A percentile compares a stretch with the other conserved stretches of the same genome.
phyloP scores from a whole-genome alignment of 2,329 filamentous ascomycete genomes.

The Pezicula carpinea region DNA sequence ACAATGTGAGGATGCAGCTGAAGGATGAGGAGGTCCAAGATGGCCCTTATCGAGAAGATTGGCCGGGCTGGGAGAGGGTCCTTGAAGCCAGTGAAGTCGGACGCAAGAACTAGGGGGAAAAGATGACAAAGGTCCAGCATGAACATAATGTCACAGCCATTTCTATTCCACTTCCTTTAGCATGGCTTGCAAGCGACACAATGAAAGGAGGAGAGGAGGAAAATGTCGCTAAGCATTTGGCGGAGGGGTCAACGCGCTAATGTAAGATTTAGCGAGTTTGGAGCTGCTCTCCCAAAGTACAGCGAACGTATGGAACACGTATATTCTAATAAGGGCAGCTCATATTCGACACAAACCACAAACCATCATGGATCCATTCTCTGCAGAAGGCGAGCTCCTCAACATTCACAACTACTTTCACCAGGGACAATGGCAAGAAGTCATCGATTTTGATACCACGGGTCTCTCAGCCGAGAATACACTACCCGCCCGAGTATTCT shows the following conservation, averaged over 20 bases:
- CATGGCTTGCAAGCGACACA: no score
- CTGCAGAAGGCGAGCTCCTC: conserved; percentile 65
- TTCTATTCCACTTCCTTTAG: no score
- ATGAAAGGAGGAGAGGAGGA: no score
- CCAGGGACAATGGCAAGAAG: conserved; percentile 80
- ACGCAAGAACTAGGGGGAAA: neutral
- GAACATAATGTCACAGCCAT: no score
- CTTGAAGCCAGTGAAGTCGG: neutral
- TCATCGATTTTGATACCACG: conserved; percentile 79
- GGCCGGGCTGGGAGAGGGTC: neutral
- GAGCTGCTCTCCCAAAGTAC: neutral
- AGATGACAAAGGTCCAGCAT: no score
- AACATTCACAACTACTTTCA: conserved; percentile 69
- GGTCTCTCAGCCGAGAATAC: conserved; percentile 75
- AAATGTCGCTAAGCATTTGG: neutral
- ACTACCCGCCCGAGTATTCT: conserved; percentile 70
- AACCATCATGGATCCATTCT: conserved; percentile 61
- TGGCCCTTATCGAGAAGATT: neutral
- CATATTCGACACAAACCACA: conserved; percentile 3
- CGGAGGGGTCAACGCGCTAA: neutral
- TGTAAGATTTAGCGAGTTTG: neutral
- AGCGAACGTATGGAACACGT: conserved; percentile 16
- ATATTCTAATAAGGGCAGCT: conserved; percentile 10
- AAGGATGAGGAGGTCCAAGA: conserved; percentile 5
- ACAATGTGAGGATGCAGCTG: conserved; percentile 13